Percentiles rank a stretch among this genome's conserved stretches.
These are phyloP conservation scores for Eucalyptus dawsonii DNA, from an alignment of 345 rosid genomes.

Conservation along the genomic window DNA sequence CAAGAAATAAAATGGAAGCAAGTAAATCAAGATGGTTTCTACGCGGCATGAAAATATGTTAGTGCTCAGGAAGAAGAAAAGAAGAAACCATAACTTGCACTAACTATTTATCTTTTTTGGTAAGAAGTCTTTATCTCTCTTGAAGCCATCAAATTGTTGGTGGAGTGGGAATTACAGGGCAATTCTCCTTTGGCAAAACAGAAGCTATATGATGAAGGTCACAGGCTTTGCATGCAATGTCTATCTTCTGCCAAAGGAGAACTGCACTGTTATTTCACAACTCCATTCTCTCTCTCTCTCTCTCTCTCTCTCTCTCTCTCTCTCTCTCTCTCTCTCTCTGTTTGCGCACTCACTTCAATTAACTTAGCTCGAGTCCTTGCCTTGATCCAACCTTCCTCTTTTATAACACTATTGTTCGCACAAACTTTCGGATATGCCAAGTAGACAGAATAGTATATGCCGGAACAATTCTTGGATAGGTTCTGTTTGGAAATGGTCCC, in stretches of 20 bases:
- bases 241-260: background rate
- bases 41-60: background rate
- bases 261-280: background rate
- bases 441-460: background rate
- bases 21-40: background rate
- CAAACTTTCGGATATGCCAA: background rate
- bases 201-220: background rate
- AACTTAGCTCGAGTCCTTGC: background rate
- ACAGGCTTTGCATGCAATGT: background rate
- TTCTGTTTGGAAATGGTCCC: background rate
- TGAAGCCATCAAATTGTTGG: background rate
- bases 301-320: background rate
- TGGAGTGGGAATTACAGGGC: background rate
- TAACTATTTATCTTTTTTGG: background rate
- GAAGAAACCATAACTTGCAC: background rate
- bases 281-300: background rate
- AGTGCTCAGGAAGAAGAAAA: background rate
- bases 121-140: background rate
- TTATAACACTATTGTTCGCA: background rate
- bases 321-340: background rate
- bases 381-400: background rate
- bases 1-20: background rate
- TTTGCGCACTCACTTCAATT: background rate
- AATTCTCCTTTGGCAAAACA: background rate
- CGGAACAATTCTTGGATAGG: background rate